Evolutionary conservation across 768 basidiomycete species (phyloP).

Genomic region (Amanita pallidorosea): DNA sequence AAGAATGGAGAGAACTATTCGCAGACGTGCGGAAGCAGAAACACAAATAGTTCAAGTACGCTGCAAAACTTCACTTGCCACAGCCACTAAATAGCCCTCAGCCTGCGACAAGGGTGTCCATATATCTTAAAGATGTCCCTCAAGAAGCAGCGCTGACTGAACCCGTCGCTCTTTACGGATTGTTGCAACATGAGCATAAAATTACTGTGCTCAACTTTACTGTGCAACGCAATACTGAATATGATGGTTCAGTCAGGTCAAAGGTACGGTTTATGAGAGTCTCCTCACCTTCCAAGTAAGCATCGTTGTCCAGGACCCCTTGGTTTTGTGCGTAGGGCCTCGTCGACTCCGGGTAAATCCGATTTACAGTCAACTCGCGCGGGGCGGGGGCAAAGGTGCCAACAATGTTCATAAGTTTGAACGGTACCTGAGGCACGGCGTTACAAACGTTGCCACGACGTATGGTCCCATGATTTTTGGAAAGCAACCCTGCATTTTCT

Average conservation of each 20-base stretch:
- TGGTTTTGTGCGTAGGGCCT: conserved; percentile 84
- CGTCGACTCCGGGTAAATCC: conserved; percentile 79
- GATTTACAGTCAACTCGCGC: conserved; percentile 84
- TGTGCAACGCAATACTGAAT: conserved; percentile 93
- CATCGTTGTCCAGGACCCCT: conserved; percentile 52
- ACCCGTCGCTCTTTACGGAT: conserved; percentile 64
- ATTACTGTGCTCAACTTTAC: conserved; percentile 86
- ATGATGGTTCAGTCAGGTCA: conserved; percentile 75
- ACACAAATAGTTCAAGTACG: conserved; percentile 52
- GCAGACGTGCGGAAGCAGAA: conserved; percentile 56
- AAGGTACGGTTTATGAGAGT: conserved; percentile 44
- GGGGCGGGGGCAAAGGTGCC: conserved; percentile 80
- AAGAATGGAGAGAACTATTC: conserved; percentile 66
- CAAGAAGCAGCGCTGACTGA: conserved; percentile 34
- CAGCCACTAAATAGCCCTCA: conserved; percentile 18
- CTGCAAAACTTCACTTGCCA: neutral
- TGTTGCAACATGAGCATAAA: conserved; percentile 95
- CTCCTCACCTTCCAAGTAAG: neutral
- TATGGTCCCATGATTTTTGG: conserved; percentile 90
- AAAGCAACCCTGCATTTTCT: conserved; percentile 66
- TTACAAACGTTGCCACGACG: conserved; percentile 72
- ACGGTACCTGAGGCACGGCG: conserved; percentile 77
- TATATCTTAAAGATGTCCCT: conserved; percentile 71
- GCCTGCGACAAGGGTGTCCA: conserved; percentile 74
- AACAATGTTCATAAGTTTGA: conserved; percentile 99